These are phyloP conservation scores for Penicillium janthinellum DNA, from an alignment of 2,329 filamentous ascomycete species.

Conservation along the genomic window DNA sequence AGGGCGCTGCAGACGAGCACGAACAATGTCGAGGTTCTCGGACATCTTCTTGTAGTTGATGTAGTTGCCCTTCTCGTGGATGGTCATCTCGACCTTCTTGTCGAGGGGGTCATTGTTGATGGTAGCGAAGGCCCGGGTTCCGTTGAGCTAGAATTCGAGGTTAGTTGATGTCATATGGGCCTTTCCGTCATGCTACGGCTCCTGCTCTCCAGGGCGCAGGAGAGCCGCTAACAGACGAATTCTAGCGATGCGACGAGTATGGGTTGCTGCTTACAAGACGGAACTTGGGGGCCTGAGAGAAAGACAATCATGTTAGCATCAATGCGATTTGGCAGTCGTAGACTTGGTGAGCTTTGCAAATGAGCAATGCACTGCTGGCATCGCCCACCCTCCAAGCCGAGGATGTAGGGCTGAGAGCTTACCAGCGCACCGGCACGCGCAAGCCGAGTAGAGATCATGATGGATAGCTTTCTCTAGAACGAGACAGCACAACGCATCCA, in stretches of 20 bases:
- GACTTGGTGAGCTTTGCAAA: not conserved
- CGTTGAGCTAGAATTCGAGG: constrained; percentile 57
- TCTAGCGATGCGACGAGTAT: not conserved
- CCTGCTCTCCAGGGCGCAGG: not conserved
- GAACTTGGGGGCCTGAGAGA: constrained; percentile 46
- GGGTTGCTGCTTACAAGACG: constrained; percentile 44
- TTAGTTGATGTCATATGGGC: constrained; percentile 28
- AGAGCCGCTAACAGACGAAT: constrained; percentile 3
- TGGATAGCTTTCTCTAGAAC: constrained; percentile 44
- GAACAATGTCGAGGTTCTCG: constrained; percentile 92
- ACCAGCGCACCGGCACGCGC: constrained; percentile 52
- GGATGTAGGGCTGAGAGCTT: constrained; percentile 31
- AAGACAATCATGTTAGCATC: constrained; percentile 25
- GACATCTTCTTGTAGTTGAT: constrained; percentile 99
- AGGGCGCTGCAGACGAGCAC: constrained; percentile 84
- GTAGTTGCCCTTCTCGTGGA: constrained; percentile 92
- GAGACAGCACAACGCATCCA: constrained; percentile 44
- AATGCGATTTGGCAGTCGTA: constrained; percentile 2
- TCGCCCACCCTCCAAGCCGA: constrained; percentile 8
- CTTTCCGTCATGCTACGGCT: constrained; percentile 1
- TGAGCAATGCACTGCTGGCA: constrained; percentile 9
- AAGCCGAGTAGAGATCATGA: constrained; percentile 52
- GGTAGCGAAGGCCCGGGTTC: constrained; percentile 75
- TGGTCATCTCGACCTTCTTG: constrained; percentile 97
- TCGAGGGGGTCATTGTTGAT: constrained; percentile 83